Evolutionary conservation across 371 early-diverging fungal genomes (phyloP).

Genomic region (Rhizomucor pusillus): DNA sequence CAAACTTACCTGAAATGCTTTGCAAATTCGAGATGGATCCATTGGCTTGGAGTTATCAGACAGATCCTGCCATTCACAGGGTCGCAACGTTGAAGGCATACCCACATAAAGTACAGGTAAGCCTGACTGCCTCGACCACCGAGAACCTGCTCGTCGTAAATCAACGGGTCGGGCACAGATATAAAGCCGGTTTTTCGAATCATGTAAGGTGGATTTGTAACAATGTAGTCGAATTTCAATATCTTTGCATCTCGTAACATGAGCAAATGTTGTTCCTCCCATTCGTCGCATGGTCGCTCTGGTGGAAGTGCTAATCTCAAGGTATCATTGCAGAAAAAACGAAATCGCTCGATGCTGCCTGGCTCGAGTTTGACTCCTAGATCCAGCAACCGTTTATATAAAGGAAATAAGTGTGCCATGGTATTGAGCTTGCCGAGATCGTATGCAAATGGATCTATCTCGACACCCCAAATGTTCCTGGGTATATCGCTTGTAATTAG

Average conservation of each 20-base stretch:
- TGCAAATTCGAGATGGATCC: conserved; percentile 64
- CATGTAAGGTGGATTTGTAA: conserved; percentile 72
- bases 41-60: conserved; percentile 60
- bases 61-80: conserved; percentile 38
- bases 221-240: conserved; percentile 56
- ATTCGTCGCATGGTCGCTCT: background rate
- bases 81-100: conserved; percentile 37
- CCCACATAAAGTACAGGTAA: conserved; percentile 50
- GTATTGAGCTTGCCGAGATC: conserved; percentile 41
- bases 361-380: conserved; percentile 10
- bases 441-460: conserved; percentile 60
- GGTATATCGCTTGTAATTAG: conserved; percentile 35
- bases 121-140: conserved; percentile 47
- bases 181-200: conserved; percentile 63
- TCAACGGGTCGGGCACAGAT: conserved; percentile 50
- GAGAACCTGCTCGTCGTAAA: conserved; percentile 51
- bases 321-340: conserved; percentile 60
- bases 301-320: conserved; percentile 33
- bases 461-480: conserved; percentile 55
- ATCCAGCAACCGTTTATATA: conserved; percentile 31
- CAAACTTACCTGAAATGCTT: conserved; percentile 43
- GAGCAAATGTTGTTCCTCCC: background rate
- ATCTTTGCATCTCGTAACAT: conserved; percentile 41
- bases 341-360: conserved; percentile 31
- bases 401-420: conserved; percentile 38